phyloP scores from a whole-genome alignment of 202 grass and related monocot genomes.

The Sporobolus alterniflorus region DNA sequence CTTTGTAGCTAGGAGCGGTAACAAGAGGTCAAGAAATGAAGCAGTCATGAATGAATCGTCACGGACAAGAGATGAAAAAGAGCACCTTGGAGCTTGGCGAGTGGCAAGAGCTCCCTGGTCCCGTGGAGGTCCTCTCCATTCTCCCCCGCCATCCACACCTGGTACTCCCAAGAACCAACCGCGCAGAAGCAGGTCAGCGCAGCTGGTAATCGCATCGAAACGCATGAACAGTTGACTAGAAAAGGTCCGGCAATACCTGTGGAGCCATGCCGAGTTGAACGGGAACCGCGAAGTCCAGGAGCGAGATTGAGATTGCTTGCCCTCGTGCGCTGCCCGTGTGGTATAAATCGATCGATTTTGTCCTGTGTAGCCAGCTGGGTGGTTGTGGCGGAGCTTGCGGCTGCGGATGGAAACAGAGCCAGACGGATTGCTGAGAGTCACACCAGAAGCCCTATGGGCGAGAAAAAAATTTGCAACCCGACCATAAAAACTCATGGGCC shows the following conservation, averaged over 20 bases:
- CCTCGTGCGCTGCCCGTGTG: background rate
- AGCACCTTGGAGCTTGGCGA: conserved; percentile 77
- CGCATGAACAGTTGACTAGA: background rate
- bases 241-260: conserved; percentile 25
- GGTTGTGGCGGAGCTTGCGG: background rate
- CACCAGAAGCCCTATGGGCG: no score
- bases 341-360: background rate
- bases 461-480: no score
- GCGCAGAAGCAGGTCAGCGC: background rate
- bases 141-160: conserved; percentile 86
- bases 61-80: background rate
- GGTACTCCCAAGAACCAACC: conserved; percentile 2
- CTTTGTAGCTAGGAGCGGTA: no score
- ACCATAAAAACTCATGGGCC: no score
- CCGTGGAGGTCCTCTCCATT: conserved; percentile 58
- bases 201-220: background rate
- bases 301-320: background rate
- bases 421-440: no score
- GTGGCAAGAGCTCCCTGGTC: conserved; percentile 52
- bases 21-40: background rate
- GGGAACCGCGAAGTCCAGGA: background rate
- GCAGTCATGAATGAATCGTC: background rate
- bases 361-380: background rate
- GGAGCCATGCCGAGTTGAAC: conserved; percentile 37
- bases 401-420: background rate